A percentile compares a stretch with the other conserved stretches of the same genome.
Evolutionary conservation across 2,329 filamentous ascomycete species (phyloP).

Genomic region (Stagonosporopsis chrysanthemi): DNA sequence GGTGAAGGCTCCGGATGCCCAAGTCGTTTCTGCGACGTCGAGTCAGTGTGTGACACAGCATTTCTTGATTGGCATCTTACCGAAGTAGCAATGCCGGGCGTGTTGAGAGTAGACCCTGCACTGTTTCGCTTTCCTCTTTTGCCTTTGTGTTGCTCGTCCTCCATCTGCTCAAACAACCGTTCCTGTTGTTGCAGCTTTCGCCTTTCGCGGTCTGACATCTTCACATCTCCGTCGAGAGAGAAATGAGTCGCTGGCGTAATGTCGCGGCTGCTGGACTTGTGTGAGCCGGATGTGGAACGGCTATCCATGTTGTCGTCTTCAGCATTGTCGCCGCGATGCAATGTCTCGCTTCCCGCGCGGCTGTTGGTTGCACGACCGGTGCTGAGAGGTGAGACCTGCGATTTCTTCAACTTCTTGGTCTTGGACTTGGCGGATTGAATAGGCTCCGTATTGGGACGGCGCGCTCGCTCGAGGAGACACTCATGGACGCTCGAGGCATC

Average conservation of each 20-base stretch:
- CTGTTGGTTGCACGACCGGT: slow-evolving; percentile 62
- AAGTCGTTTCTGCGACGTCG: slow-evolving; percentile 44
- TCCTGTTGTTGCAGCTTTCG: slow-evolving; percentile 70
- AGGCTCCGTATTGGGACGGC: slow-evolving; percentile 41
- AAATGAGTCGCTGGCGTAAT: slow-evolving; percentile 65
- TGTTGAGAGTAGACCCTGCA: slow-evolving; percentile 62
- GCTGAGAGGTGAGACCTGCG: slow-evolving; percentile 62
- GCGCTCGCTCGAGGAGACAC: slow-evolving; percentile 48
- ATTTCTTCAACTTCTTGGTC: slow-evolving; percentile 58
- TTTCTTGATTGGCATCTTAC: slow-evolving; percentile 39
- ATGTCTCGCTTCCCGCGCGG: slow-evolving; percentile 66
- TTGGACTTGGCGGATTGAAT: slow-evolving; percentile 51
- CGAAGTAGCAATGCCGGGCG: slow-evolving; percentile 55
- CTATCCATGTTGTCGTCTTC: slow-evolving; percentile 66
- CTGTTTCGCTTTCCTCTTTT: slow-evolving; percentile 65
- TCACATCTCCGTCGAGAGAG: slow-evolving; percentile 55
- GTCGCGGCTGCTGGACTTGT: slow-evolving; percentile 66
- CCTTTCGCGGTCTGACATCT: slow-evolving; percentile 67
- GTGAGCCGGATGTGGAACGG: slow-evolving; percentile 64
- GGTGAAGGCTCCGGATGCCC: slow-evolving; percentile 48
- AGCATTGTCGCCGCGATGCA: slow-evolving; percentile 55
- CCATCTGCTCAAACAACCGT: slow-evolving; percentile 67
- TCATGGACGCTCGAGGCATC: slow-evolving; percentile 53
- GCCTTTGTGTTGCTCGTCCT: slow-evolving; percentile 62
- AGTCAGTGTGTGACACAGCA: slow-evolving; percentile 32